Evolutionary conservation across 306 rosid species (phyloP), one percentile per base, ranked within the genome.

Genomic region (Sicyos edulis): DNA sequence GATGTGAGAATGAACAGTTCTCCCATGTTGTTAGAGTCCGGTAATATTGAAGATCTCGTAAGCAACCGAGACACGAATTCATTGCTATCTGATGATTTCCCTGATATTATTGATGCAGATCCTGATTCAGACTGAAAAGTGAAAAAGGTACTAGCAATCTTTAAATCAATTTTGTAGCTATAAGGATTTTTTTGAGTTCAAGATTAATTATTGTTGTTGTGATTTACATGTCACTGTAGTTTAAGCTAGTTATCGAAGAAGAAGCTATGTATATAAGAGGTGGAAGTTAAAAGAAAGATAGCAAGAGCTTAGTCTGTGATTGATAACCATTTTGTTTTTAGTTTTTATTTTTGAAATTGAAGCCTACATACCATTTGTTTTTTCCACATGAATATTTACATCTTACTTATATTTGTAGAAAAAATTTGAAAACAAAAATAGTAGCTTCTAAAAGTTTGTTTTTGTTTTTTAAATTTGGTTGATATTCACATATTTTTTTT

Each of bases 91-190:
- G 81, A 55, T 17, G 76, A 57, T 21, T 80, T 85, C 69, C 98
- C 97, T 55, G 97, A 90, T 37, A 87, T 90, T 70, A 83, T 87
- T 81, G 87, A 82, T 54, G 87, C 67, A 42, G 89, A 83, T 78
- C 87, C 95, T 16, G 96, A 90, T 80, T 84, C 92, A 71, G 91
- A 84, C 47, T 79, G 16, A 6, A 8, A 10, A 79, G 78, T 78
- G 56, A 4, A 22, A 8, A 45, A 54, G 12, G 73, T 37, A 40
- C 3, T 64, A 32, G 17, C 8, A 42, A 21, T 74, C 71, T 44
- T 40, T 3, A 21, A 65, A 7, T 65, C 71, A 65, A 65, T 65
- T 65, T 65, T 65, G 71, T 65, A 65, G 71, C 10, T 1, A 40
- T 20, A 10, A 65, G 71, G n/a, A 20, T 64, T 29, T 65, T 65